phyloP scores from a whole-genome alignment of 2,329 filamentous ascomycete genomes.

The Xylariaceae sp. region DNA sequence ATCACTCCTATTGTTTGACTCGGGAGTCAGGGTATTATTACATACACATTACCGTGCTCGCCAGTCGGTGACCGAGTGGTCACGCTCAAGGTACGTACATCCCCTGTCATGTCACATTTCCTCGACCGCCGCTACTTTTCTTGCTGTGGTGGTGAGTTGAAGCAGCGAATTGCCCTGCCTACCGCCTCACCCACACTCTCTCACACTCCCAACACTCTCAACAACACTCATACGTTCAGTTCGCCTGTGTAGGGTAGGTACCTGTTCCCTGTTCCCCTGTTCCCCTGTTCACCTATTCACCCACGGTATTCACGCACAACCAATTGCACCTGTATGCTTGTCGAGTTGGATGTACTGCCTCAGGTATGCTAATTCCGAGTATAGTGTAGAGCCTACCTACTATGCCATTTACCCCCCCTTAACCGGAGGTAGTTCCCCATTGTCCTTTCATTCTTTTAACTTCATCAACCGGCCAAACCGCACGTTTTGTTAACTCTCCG shows the following conservation, averaged over 20 bases:
- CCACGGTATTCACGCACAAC: background rate
- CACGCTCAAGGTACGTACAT: conserved; percentile 5
- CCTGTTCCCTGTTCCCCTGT: too few relatives aligned
- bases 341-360: background rate
- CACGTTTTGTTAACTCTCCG: conserved; percentile 7
- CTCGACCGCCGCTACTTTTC: conserved; percentile 7
- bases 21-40: background rate
- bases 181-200: background rate
- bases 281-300: background rate
- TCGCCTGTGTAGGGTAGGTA: too few relatives aligned
- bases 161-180: background rate
- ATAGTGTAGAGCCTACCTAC: too few relatives aligned
- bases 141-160: background rate
- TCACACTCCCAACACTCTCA: too few relatives aligned
- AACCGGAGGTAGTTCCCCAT: background rate
- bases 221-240: too few relatives aligned
- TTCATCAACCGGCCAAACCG: background rate
- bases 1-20: background rate
- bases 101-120: conserved; percentile 14
- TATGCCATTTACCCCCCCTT: background rate
- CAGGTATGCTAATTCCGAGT: background rate
- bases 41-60: background rate
- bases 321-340: background rate
- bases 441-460: background rate
- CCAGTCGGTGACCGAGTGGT: conserved; percentile 21